Base-by-base conservation (phyloP, 495 filamentous ascomycete genomes). In the Neurospora sp. region DNA sequence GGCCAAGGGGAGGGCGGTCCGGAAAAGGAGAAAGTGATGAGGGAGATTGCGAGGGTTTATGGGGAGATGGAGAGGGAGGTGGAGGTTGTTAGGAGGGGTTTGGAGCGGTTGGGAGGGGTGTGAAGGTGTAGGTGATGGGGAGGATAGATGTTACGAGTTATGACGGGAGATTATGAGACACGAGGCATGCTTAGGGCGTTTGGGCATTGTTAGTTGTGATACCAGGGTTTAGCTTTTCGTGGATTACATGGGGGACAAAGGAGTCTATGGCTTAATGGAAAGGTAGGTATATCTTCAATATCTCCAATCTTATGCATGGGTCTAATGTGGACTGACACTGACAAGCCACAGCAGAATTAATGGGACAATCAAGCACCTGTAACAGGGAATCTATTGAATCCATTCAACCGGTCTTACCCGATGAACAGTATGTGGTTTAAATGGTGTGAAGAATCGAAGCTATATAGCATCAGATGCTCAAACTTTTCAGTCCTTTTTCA, bases 1-100 rank as follows among this genome's bases (percentile, higher is more conserved):
- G 27, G 2, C 1, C 27, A 78, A 41, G 23, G 39, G 40, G 72
- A 39, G 79, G 78, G 79, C 5, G 79, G 78, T 20, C 27, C 70
- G 54, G 38, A 72, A 20, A 46, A 44, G 23, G 72, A 76, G 31
- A 84, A 86, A 74, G 86, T 87, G 16, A 91, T 88, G 81, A 81
- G 85, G 4, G 83, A 84, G 59, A 85, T 91, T 78, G 81, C 82
- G 4, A 84, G 86, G 74, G 86, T 87, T n/a, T 91, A 88, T 81
- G 80, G 84, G 1, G 83, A 84, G 54, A 85, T 91, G 78, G 81
- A 82, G 4, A 81, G 78, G 72, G 85, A 90, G 72, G 75, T 91
- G 8, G 83, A 86, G 71, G 84, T 86, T n/a, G 86, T 89, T 2
- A 81, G 83, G 74, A 84, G 79, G 72, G 90, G 91, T 78, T 83